Evolutionary conservation across 140 eudicot genomes (phyloP), one percentile per base, ranked within the genome.

Genomic region (Oenanthe javanica): DNA sequence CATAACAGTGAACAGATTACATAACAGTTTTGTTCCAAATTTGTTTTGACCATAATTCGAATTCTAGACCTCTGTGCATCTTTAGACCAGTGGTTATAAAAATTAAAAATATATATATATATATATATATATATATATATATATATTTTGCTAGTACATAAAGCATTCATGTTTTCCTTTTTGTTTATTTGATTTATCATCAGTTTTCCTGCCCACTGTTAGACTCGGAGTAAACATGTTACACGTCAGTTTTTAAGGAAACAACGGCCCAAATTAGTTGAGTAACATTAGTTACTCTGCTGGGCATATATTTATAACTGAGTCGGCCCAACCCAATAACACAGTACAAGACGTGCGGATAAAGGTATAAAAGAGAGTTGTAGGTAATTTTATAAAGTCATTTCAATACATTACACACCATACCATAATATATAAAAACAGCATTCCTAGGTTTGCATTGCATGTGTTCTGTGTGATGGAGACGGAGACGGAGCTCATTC

Each of bases 401-500:
- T 59, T 31, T 31, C 36, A 31, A 31, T 31, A 31, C 36, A 31
- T 31, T 31, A 31, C 36, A 31, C 36, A 31, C 36, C 36, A 31
- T 31, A 31, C 36, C 36, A 31, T 31, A 31, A 31, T 31, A 31
- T 31, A 59, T 59, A 21, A 6, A 21, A 59, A 59, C 67, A 59
- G 38, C 36, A 61, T 21, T 61, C 38, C 69, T 61, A 61, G 69
- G 69, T 61, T 61, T 61, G 73, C 45, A 25, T 31, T 67, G 73
- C 73, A 67, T 67, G 73, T 36, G 73, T 67, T 36, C 21, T 23
- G 69, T 61, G 76, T 64, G 76, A 93, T 91, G 98, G 98, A 88
- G 89, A 86, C 80, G 72, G 98, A 93, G 82, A 90, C 86, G 66
- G 83, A 61, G 36, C 69, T 61, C 36, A 61, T 81, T 31, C 89